Percentiles rank a stretch among this genome's conserved stretches.
Conservation (phyloP, 208 protist species). For the Endotrypanum monterogeii region DNA sequence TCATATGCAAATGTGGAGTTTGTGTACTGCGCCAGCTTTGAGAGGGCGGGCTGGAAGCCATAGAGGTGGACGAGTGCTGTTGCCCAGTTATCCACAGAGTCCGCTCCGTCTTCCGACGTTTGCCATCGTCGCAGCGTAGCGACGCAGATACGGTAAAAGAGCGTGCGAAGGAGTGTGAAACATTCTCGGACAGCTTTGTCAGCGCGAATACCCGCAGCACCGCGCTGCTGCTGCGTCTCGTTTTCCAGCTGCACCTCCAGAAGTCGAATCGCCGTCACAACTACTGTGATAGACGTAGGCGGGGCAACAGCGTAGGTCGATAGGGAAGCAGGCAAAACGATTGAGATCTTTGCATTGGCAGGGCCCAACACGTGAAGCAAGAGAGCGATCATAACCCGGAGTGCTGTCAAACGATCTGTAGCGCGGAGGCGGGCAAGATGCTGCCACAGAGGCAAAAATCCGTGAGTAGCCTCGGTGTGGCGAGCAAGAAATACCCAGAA, state of each 20-base stretch:
- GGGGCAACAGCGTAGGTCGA: background rate
- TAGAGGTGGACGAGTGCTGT: constrained; percentile 38
- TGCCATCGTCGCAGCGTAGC: constrained; percentile 29
- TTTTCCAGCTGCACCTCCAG: constrained; percentile 25
- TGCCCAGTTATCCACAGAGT: constrained; percentile 47
- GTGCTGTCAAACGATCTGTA: constrained; percentile 9
- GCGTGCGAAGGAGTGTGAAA: constrained; percentile 15
- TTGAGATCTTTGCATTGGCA: background rate
- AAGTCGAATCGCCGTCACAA: constrained; percentile 25
- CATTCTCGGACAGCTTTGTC: constrained; percentile 1
- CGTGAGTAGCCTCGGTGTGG: constrained; percentile 19
- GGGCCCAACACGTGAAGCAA: constrained; percentile 23
- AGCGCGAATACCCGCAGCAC: background rate
- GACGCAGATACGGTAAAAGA: constrained; percentile 32
- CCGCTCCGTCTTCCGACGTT: constrained; percentile 11
- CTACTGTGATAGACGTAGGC: constrained; percentile 16
- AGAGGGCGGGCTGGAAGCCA: constrained; percentile 39
- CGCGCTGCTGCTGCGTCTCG: constrained; percentile 13
- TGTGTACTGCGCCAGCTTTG: constrained; percentile 20
- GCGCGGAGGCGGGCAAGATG: constrained; percentile 17
- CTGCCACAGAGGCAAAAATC: constrained; percentile 29
- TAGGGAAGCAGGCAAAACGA: background rate
- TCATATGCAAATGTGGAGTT: constrained; percentile 28
- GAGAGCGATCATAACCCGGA: constrained; percentile 12
- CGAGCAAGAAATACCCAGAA: constrained; percentile 22